Percentiles rank a stretch among this genome's conserved stretches.
These are phyloP conservation scores for Monilinia polystroma DNA, from an alignment of 2,329 filamentous ascomycete genomes.

Conservation along the genomic window DNA sequence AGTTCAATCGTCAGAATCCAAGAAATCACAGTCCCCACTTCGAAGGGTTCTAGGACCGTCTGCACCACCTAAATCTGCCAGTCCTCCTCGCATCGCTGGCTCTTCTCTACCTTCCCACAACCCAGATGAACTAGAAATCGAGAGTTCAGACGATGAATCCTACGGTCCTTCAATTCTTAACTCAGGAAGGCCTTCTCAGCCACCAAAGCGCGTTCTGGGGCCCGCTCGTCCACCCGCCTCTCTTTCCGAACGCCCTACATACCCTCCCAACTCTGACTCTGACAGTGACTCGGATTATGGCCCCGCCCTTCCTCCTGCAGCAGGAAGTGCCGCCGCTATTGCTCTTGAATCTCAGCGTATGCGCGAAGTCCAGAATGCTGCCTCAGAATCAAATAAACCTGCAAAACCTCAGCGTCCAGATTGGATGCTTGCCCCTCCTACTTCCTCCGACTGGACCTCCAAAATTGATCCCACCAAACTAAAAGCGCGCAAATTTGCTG, in stretches of 20 bases:
- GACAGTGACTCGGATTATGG: conserved; percentile 55
- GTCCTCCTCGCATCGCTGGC: conserved; percentile 30
- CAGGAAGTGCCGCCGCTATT: conserved; percentile 33
- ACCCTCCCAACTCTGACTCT: conserved; percentile 38
- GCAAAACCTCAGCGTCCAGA: conserved; percentile 69
- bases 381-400: conserved; percentile 33
- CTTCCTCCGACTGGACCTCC: conserved; percentile 51
- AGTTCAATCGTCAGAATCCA: conserved; percentile 21
- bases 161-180: conserved; percentile 12
- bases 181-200: neutral
- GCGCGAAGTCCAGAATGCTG: conserved; percentile 9
- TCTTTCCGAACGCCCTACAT: conserved; percentile 43
- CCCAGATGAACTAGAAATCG: conserved; percentile 48
- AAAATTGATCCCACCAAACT: conserved; percentile 81
- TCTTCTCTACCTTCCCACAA: conserved; percentile 39
- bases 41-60: conserved; percentile 29
- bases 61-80: conserved; percentile 40
- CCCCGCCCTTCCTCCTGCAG: conserved; percentile 54
- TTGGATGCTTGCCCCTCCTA: conserved; percentile 77
- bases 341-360: conserved; percentile 10
- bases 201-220: conserved; percentile 37
- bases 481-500: conserved; percentile 78
- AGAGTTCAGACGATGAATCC: conserved; percentile 39
- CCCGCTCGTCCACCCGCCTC: conserved; percentile 46
- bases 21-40: conserved; percentile 22